Evolutionary conservation across 2,329 filamentous ascomycete species (phyloP), one percentile per base, ranked within the genome.

Genomic region (Moelleriella libera): DNA sequence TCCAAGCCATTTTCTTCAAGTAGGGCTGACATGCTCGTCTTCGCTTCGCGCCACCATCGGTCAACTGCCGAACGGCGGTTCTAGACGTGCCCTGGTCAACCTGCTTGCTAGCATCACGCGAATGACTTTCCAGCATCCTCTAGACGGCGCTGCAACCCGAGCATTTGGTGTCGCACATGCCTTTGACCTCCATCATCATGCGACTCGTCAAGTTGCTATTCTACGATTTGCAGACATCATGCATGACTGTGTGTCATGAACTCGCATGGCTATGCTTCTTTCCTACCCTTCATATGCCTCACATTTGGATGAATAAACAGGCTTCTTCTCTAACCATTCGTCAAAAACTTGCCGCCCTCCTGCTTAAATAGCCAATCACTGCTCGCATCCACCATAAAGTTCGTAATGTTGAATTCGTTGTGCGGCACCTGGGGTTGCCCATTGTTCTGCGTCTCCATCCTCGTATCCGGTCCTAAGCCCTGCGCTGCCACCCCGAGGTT

Each of bases 351-450:
- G 5, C 49, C 51, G 2, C 55, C 57, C 29, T 70, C 67, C 48
- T 73, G 70, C 57, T 81, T 82, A 49, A 86, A 71, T 21, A 21
- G 21, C 83, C 83, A 87, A 60, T 87, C 83, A 51, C 79, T 80
- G 54, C 76, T 84, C 2, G 77, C 79, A 63, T 87, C 82, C 31
- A 85, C 75, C 76, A 83, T 85, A 55, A 84, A 87, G 56, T 87
- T 85, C 43, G 80, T 85, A 50, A 87, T 87, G 55, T 87, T 87
- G 55, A 83, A 85, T 60, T 85, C 81, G 49, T 83, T 83, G 34
- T 59, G 61, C 46, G 54, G 55, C 28, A 60, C 63, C 51, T 52
- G 60, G 21, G 21, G 21, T 51, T 47, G 55, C 37, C 55, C 53
- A 31, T 55, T 54, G 41, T 60, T 64, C 47, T 49, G 55, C 30